These are phyloP conservation scores for Coemansia sp. DNA, from an alignment of 192 early-diverging fungal genomes.

Conservation along the genomic window DNA sequence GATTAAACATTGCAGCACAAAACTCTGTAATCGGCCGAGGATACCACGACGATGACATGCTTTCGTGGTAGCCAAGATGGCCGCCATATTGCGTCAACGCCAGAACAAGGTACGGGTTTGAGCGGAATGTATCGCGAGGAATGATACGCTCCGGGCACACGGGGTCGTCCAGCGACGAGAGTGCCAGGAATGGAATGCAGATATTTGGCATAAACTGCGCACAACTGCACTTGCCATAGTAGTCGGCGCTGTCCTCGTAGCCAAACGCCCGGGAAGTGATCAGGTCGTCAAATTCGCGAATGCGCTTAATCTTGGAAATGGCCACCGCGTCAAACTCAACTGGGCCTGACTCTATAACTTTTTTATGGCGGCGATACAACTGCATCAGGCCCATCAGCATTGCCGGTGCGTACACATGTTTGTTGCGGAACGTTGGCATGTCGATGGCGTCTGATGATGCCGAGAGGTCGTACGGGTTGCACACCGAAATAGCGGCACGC, in stretches of 20 bases:
- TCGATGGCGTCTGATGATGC: slow-evolving; percentile 51
- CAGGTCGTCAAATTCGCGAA: slow-evolving; percentile 83
- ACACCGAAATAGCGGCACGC: slow-evolving; percentile 72
- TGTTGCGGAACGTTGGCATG: slow-evolving; percentile 56
- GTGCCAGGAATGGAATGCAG: slow-evolving; percentile 77
- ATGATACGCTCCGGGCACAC: slow-evolving; percentile 66
- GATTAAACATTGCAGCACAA: slow-evolving; percentile 56
- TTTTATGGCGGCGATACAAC: slow-evolving; percentile 52
- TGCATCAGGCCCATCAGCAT: slow-evolving; percentile 61
- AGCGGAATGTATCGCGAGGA: slow-evolving; percentile 67
- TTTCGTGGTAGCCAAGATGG: slow-evolving; percentile 88
- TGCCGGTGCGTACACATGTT: slow-evolving; percentile 58
- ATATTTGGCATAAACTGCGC: slow-evolving; percentile 62
- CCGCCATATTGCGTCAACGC: slow-evolving; percentile 76
- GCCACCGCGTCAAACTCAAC: slow-evolving; percentile 53
- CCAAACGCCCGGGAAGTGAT: slow-evolving; percentile 73
- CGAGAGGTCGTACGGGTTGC: slow-evolving; percentile 85
- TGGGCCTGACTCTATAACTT: slow-evolving; percentile 51
- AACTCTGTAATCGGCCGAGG: slow-evolving; percentile 69
- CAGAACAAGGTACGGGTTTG: slow-evolving; percentile 79
- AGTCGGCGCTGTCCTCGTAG: slow-evolving; percentile 82
- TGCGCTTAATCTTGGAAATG: slow-evolving; percentile 56
- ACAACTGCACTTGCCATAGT: slow-evolving; percentile 67
- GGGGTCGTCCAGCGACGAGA: slow-evolving; percentile 90
- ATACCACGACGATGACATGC: slow-evolving; percentile 57